These are phyloP conservation scores for Teratosphaeria viscida DNA, from an alignment of 2,329 filamentous ascomycete genomes.

Conservation along the genomic window DNA sequence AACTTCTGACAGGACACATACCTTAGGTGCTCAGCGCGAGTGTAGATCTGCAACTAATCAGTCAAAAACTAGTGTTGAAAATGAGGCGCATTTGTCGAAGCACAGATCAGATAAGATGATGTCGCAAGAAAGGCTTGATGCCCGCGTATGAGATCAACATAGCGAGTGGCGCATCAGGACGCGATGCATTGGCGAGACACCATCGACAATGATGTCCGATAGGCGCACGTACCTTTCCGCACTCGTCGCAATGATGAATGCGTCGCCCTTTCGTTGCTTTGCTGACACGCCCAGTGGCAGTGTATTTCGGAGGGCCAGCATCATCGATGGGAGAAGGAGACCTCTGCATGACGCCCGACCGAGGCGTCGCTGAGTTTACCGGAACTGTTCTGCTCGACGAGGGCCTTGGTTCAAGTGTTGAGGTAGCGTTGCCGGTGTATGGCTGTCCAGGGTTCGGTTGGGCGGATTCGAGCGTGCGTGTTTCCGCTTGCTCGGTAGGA, in stretches of 20 bases:
- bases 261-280: constrained; percentile 39
- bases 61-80: no score
- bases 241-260: constrained; percentile 35
- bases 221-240: constrained; percentile 30
- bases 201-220: neutral
- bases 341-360: constrained; percentile 11
- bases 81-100: neutral
- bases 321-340: constrained; percentile 12
- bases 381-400: constrained; percentile 1
- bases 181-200: neutral
- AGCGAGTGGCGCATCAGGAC: neutral
- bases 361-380: constrained; percentile 8
- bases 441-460: neutral
- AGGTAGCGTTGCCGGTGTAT: neutral
- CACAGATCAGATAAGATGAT: neutral
- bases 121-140: neutral
- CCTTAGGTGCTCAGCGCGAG: constrained; percentile 38
- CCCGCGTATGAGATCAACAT: neutral
- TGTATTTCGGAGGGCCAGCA: constrained; percentile 28
- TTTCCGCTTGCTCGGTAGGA: neutral
- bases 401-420: neutral
- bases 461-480: neutral
- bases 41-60: constrained; percentile 34
- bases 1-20: constrained; percentile 7
- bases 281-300: constrained; percentile 36